Conservation (phyloP, 371 early-diverging fungal genomes). For the Mortierella sp. region DNA sequence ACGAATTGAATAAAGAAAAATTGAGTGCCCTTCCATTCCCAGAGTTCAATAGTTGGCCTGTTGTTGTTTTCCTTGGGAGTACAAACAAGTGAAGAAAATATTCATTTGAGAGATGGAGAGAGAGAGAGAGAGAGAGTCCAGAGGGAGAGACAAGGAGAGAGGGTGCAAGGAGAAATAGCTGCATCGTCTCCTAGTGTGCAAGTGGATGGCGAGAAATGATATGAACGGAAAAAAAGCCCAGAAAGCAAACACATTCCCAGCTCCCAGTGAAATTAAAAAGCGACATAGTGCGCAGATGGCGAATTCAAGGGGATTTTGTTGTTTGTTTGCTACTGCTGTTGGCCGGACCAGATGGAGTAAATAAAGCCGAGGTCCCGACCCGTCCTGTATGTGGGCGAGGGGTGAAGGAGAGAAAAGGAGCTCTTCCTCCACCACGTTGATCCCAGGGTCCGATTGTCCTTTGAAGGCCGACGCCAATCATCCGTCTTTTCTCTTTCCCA, state of each 20-base stretch:
- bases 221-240: not conserved
- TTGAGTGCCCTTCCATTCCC: not conserved
- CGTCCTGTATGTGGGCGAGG: not conserved
- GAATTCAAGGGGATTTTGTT: not conserved
- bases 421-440: not conserved
- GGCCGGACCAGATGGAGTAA: conserved; percentile 5
- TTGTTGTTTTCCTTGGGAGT: not conserved
- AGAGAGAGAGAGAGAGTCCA: not conserved
- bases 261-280: not conserved
- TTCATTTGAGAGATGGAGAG: not conserved
- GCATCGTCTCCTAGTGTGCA: not conserved
- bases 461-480: conserved; percentile 13
- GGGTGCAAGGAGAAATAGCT: conserved; percentile 3
- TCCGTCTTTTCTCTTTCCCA: not conserved
- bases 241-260: not conserved
- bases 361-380: conserved; percentile 14
- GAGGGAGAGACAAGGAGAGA: not conserved
- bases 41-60: not conserved
- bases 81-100: not conserved
- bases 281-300: not conserved
- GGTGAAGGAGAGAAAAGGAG: not conserved
- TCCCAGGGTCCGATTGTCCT: conserved; percentile 8
- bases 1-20: not conserved
- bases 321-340: not conserved
- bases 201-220: conserved; percentile 8